Base-by-base conservation (phyloP, 2,329 filamentous ascomycete genomes). In the Ilyonectria sp. region DNA sequence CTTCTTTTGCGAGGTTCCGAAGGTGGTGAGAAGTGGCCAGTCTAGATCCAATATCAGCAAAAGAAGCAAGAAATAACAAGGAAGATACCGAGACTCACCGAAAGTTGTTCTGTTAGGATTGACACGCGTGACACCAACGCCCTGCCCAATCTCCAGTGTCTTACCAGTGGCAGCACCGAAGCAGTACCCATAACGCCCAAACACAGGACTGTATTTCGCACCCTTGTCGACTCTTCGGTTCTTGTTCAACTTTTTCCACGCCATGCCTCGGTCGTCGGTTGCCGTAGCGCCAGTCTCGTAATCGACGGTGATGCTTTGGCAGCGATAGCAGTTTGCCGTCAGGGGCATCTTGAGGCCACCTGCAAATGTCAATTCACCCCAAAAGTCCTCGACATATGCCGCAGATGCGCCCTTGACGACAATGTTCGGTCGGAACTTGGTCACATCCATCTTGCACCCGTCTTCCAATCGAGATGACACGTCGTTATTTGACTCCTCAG, bases 181-280 rank as follows among this genome's bases (percentile, higher is more conserved):
- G 8, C 73, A 75, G 4, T 74, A 75, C 0, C 73, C 73, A 6
- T 75, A 75, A 0, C 73, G 66, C 7, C 73, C 73, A 56, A 75
- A 75, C 1, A 75, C 73, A 5, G 73, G 73, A 4, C 70, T 75
- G 17, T 74, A 75, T 40, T 75, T 74, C 0, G 70, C 71, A 1
- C 73, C 73, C 2, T 56, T 65, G 11, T 75, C 73, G 0, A 75
- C 73, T 31, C 73, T 60, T 6, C 73, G 56, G 15, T 75, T 73
- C 10, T 74, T 74, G 57, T 75, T 75, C 2, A 75, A 46, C 11
- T 74, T 75, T 55, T 75, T 75, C 73, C 71, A 75, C 2, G 67
- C 71, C 46, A 49, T 63, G 1, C 73, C 73, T 0, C 61, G 46
- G 21, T 75, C 73, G 3, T 75, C 71, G 1, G 56, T 47, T 4